Conservation (phyloP, 108 stramenopile genomes). For the Mediolabrus comicus region DNA sequence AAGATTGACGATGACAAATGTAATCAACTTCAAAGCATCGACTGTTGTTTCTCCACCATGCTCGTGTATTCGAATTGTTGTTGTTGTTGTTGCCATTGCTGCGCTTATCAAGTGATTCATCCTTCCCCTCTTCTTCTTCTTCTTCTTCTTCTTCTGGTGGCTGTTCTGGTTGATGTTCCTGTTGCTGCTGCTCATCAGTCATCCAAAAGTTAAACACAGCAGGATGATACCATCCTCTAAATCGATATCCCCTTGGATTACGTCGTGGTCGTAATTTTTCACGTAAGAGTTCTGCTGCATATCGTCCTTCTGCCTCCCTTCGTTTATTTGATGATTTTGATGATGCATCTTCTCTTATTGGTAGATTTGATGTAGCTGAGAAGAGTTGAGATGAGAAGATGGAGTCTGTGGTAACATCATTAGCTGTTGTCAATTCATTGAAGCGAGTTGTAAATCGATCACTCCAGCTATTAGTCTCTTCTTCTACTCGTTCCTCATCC, state of each 20-base stretch:
- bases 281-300: neutral
- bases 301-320: too few species aligned
- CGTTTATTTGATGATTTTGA: neutral
- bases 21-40: conserved; percentile 26
- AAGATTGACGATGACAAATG: conserved; percentile 20
- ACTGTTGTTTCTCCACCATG: conserved; percentile 31
- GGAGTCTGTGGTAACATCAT: too few species aligned
- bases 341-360: neutral
- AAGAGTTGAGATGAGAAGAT: too few species aligned
- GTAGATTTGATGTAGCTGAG: too few species aligned
- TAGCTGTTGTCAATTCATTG: too few species aligned
- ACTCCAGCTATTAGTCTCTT: too few species aligned
- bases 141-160: neutral
- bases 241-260: conserved; percentile 4
- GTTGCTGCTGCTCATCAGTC: neutral
- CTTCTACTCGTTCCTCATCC: too few species aligned
- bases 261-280: neutral
- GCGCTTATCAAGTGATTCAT: neutral
- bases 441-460: too few species aligned
- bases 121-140: neutral
- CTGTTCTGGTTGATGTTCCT: neutral
- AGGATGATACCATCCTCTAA: neutral
- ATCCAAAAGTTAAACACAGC: neutral
- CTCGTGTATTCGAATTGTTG: neutral
- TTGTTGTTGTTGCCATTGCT: neutral